Evolutionary conservation across 176 grass and related monocot genomes (phyloP), one percentile per base, ranked within the genome.

Genomic region (Melocanna baccifera): DNA sequence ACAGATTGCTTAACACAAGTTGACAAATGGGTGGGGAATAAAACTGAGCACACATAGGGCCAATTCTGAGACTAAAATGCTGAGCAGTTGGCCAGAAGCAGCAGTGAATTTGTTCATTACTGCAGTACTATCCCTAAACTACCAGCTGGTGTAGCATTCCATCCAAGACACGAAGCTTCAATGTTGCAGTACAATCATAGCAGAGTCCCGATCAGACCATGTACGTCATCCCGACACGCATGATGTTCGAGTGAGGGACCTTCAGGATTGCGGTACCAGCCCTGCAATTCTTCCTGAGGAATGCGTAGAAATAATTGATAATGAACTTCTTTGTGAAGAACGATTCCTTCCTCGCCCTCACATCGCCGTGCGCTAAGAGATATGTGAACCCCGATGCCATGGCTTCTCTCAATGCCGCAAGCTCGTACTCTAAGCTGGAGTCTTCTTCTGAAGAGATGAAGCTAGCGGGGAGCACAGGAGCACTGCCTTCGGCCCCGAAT

Each of bases 231-330:
- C 91, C 93, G 0, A 94, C 96, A 34, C 91, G 91, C 68, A 99
- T 96, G 77, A 99, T 96, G 73, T 99, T 96, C 26, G 92, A 95
- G 50, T 99, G 91, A 15, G 96, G 96, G 68, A 99, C 93, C 77
- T 87, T 95, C 78, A 99, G 72, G 69, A 71, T 92, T 57, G 93
- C 96, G 0, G 96, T 95, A 34, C 96, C 96, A 22, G 90, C 96
- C 84, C 96, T 92, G 86, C 96, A 99, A 42, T 99, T 99, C 74
- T 87, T 94, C 74, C 96, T 94, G 42, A 99, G 87, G 71, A 94
- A 96, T 8, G 87, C 96, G 4, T 99, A 99, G 78, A 99, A 99
- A 80, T 99, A 99, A 77, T 99, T 99, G 58, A 99, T 90, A 7
- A 95, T 52, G n/a, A 99, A 90, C 82, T 99, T 99, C 78, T 99